These are phyloP conservation scores for Globisporangium rhizosaccharum DNA, from an alignment of 352 stramenopile species.

Conservation along the genomic window DNA sequence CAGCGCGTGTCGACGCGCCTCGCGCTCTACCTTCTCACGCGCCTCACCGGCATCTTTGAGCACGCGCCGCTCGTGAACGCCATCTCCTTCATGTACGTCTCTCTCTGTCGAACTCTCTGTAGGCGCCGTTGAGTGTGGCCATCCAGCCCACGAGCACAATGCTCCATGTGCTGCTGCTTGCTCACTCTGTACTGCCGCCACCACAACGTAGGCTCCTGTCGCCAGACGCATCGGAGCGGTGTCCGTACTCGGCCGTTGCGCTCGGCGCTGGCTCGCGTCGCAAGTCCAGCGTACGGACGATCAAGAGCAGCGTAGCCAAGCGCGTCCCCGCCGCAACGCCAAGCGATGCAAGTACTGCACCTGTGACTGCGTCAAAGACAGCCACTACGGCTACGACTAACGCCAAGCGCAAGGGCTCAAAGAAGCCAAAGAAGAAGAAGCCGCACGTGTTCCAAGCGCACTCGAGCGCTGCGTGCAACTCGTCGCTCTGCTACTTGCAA, in stretches of 20 bases:
- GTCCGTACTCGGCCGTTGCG: constrained; percentile 53
- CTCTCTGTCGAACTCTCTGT: neutral
- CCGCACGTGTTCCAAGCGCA: constrained; percentile 50
- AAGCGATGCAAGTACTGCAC: constrained; percentile 1
- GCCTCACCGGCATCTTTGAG: constrained; percentile 68
- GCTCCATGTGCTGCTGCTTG: neutral
- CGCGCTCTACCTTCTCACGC: constrained; percentile 70
- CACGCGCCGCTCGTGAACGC: constrained; percentile 82
- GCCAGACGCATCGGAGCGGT: constrained; percentile 48
- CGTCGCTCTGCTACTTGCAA: constrained; percentile 71
- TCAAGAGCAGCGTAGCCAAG: neutral
- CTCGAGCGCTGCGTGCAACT: constrained; percentile 43
- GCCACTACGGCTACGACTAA: constrained; percentile 6
- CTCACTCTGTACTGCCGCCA: neutral
- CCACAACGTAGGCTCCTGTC: constrained; percentile 38
- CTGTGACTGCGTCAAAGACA: neutral
- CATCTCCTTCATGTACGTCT: constrained; percentile 59
- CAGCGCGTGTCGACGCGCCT: constrained; percentile 75
- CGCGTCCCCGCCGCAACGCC: constrained; percentile 3
- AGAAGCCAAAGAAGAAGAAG: constrained; percentile 13
- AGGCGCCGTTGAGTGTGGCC: neutral
- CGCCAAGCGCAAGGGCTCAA: constrained; percentile 16
- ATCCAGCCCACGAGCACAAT: no score
- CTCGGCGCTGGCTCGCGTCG: constrained; percentile 40
- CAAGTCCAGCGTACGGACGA: constrained; percentile 6